Percentiles rank a stretch among this genome's conserved stretches.
phyloP scores from a whole-genome alignment of 257 asterid genomes.

The Solanum sitiens region DNA sequence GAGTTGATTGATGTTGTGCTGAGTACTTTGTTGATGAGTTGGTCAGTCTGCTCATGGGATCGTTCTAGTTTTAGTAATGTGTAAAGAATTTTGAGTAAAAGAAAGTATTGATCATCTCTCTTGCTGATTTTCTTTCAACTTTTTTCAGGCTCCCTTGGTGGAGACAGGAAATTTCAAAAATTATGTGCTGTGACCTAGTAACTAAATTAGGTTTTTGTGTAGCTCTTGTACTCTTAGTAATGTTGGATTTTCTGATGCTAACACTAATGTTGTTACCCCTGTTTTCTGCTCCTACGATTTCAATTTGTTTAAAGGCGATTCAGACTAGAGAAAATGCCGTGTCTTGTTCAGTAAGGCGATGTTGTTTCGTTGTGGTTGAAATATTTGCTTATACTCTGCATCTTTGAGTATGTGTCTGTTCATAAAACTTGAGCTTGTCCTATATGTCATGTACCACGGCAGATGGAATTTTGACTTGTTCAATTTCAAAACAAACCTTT shows the following conservation, averaged over 20 bases:
- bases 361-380: neutral
- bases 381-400: neutral
- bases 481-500: neutral
- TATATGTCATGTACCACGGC: neutral
- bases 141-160: neutral
- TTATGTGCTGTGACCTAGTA: neutral
- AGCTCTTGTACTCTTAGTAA: neutral
- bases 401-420: neutral
- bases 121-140: neutral
- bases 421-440: neutral
- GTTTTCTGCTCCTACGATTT: neutral
- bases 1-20: neutral
- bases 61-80: neutral
- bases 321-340: neutral
- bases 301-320: neutral
- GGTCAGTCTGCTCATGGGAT: neutral
- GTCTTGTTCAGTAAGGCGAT: neutral
- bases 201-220: neutral
- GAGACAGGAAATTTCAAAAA: neutral
- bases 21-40: neutral
- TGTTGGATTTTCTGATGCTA: neutral
- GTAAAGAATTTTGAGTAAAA: neutral
- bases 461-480: neutral
- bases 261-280: neutral
- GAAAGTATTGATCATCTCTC: neutral